Base-by-base conservation (phyloP, 164 flowering plant species). In the Umbellularia californica region DNA sequence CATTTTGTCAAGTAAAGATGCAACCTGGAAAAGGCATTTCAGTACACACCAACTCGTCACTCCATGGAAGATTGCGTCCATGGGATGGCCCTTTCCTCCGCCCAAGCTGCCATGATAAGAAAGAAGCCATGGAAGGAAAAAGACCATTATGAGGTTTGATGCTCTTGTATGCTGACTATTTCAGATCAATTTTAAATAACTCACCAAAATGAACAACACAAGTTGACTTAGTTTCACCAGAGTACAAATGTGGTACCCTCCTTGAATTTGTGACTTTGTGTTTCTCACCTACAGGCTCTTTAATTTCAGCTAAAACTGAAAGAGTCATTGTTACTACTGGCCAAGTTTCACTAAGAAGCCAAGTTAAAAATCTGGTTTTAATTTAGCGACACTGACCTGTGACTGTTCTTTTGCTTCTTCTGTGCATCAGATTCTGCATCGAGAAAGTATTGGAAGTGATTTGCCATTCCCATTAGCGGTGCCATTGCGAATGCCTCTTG, bases 21-120 rank as follows among this genome's bases (percentile, higher is more conserved):
- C 89, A 89, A 81, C 95, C 93, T 13, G 93, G 90, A 71, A 96
- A 96, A 79, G 99, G 98, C 68, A 81, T 89, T 76, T 96, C 99
- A 9, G 86, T 96, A 80, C 97, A 94, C 72, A 87, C 85, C 15
- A 94, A 90, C 6, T 79, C 90, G 65, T 78, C 90, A 50, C 81
- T 79, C 77, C 70, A 81, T 3, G 84, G 85, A 58, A 96, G 89
- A 68, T 70, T 85, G 71, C 88, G 93, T 65, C 95, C 97, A 2
- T 96, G 99, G 99, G 95, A 94, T 81, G 99, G 98, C 62, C 99
- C 99, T 77, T 96, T 96, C 79, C 93, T 96, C 60, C 94, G 99
- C 77, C 30, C 70, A 74, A 87, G 89, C 81, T 96, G 99, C 83
- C 95, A 90, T 78, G 90, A 84, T 65, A 92, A 96, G 85, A 96